Conservation (phyloP, 768 basidiomycete species). For the Mycena venus region DNA sequence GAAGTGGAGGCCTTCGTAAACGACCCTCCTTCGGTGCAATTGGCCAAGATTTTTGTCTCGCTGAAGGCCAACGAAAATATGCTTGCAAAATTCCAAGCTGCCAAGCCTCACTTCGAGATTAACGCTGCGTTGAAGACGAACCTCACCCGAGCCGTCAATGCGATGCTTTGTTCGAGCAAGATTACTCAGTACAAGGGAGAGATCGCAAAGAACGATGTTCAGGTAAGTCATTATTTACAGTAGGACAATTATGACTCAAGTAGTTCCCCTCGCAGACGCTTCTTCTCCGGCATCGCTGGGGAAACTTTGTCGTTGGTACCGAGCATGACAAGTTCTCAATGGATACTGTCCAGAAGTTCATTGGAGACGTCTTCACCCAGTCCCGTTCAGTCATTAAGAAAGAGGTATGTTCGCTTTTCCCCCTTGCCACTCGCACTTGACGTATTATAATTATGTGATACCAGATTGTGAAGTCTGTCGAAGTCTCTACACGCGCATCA, state of each 20-base stretch:
- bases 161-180: not conserved
- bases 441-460: not conserved
- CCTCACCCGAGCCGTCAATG: constrained; percentile 1
- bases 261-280: not conserved
- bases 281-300: constrained; percentile 8
- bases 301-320: constrained; percentile 10
- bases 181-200: constrained; percentile 6
- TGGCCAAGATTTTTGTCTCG: constrained; percentile 5
- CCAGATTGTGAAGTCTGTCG: constrained; percentile 1
- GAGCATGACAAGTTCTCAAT: constrained; percentile 10
- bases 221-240: not conserved
- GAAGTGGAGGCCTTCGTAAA: not conserved
- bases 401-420: not conserved
- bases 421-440: not conserved
- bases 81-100: constrained; percentile 8
- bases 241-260: not conserved
- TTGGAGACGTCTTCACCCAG: not conserved
- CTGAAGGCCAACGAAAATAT: not conserved
- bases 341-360: not conserved
- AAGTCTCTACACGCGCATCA: not conserved
- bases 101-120: constrained; percentile 10
- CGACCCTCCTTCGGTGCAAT: not conserved
- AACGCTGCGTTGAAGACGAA: constrained; percentile 8
- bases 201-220: not conserved
- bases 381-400: constrained; percentile 9